Conservation (phyloP, 108 stramenopile species). For the Discostella pseudostelligera region DNA sequence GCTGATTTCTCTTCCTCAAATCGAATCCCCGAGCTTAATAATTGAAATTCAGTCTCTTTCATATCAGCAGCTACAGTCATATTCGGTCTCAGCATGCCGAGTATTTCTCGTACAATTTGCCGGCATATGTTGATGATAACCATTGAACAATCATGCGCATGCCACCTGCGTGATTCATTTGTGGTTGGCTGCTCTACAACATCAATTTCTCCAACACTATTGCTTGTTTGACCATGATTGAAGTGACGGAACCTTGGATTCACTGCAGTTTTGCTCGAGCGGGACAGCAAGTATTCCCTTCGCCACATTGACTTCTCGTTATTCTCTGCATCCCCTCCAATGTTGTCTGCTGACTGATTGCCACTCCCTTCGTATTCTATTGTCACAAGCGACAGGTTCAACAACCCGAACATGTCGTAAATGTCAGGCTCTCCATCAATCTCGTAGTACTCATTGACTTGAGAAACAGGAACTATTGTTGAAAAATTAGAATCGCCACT, state of each 20-base stretch:
- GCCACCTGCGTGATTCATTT: slow-evolving; percentile 73
- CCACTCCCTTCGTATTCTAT: slow-evolving; percentile 83
- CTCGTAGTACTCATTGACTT: slow-evolving; percentile 32
- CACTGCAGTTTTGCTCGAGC: slow-evolving; percentile 30
- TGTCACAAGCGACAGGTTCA: slow-evolving; percentile 73
- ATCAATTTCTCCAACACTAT: slow-evolving; percentile 14
- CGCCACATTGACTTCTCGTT: slow-evolving; percentile 54
- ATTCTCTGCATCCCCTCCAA: slow-evolving; percentile 20
- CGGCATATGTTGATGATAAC: slow-evolving; percentile 72
- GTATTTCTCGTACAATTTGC: slow-evolving; percentile 73
- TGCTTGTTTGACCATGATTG: neutral
- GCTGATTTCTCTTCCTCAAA: slow-evolving; percentile 21
- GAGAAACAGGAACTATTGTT: slow-evolving; percentile 8
- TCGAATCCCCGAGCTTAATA: too few relatives aligned
- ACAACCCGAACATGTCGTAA: slow-evolving; percentile 73
- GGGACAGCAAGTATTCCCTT: slow-evolving; percentile 60
- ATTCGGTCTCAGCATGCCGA: slow-evolving; percentile 56
- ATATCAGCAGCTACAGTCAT: neutral
- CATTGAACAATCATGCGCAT: slow-evolving; percentile 76
- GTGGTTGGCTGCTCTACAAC: slow-evolving; percentile 34
- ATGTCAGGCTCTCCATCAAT: slow-evolving; percentile 55
- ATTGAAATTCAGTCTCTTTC: too few relatives aligned
- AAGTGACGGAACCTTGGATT: slow-evolving; percentile 16
- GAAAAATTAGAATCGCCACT: slow-evolving; percentile 21
- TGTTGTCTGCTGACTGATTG: slow-evolving; percentile 39